Base-by-base conservation (phyloP, 2,329 filamentous ascomycete genomes). In the Phaeosphaeria sp. region DNA sequence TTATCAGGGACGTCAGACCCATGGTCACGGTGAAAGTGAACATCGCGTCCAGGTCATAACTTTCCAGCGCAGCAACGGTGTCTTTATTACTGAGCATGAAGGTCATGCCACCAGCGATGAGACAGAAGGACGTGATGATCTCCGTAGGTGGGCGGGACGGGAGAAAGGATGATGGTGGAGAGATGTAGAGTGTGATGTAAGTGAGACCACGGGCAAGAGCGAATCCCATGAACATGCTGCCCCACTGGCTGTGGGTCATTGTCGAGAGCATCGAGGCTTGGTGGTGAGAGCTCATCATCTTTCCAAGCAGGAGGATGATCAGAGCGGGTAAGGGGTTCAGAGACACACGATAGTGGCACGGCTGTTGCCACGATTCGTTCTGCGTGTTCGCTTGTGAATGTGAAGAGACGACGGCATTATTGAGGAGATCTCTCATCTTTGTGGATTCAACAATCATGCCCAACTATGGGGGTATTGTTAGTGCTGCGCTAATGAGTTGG, bases 161-260 rank as follows among this genome's bases (percentile, higher is more conserved):
- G 20, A 93, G 83, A 60, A 91, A 85, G 0, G 92, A 96, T 25
- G 83, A 89, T 1, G 93, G 93, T 17, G 93, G 93, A 65, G 88
- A 88, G 52, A 97, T 80, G 76, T 90, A 98, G 57, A 92, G 78
- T 42, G 93, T 78, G 5, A 95, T 77, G 74, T 97, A 98, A 6
- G 93, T 96, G 55, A 91, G 79, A 1, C 84, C 88, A 47, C 94
- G 87, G 22, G 92, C 89, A 56, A 96, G 83, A 0, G 93, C 89
- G 54, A 92, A 93, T 23, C 89, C 92, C 47, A 91, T 85, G 52
- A 98, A 84, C 65, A 98, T 84, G 69, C 88, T 88, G 23, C 94
- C 94, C 94, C 94, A 98, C 77, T 97, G 93, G 72, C 89, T 89
- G 79, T 98, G 94, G 49, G 98, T 86, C 91, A 95, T 97, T 65